Evolutionary conservation across 805 yeast genomes (phyloP).

Genomic region (Teunomyces pallodes): DNA sequence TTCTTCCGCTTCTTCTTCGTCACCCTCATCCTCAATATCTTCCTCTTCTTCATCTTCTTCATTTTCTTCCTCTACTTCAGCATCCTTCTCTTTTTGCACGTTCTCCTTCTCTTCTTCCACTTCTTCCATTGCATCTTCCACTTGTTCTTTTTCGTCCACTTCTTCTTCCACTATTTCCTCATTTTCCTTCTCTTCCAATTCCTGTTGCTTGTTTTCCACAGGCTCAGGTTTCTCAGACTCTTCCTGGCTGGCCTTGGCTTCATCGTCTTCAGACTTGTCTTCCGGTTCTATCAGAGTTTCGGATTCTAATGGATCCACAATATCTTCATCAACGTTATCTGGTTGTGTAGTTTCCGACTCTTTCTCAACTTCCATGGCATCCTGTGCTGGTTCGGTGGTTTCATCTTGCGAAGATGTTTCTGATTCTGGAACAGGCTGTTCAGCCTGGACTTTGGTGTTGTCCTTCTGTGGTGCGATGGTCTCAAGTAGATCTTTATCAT

Average conservation of each 20-base stretch:
- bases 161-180: neutral
- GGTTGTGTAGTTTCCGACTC: neutral
- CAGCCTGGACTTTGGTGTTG: neutral
- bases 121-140: neutral
- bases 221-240: no score
- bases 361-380: neutral
- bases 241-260: no score
- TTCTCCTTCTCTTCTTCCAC: neutral
- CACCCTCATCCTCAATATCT: neutral
- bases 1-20: constrained; percentile 3
- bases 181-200: neutral
- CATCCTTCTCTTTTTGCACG: neutral
- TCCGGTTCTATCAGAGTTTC: no score
- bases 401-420: neutral
- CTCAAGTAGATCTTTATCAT: neutral
- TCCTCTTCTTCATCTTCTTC: neutral
- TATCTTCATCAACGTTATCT: neutral
- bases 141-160: neutral
- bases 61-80: neutral
- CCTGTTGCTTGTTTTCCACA: neutral
- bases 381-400: neutral
- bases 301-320: neutral
- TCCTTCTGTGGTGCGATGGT: neutral
- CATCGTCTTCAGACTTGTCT: no score
- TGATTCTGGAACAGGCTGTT: neutral